Percentiles rank a stretch among this genome's conserved stretches.
These are phyloP conservation scores for Exophiala sideris DNA, from an alignment of 2,329 filamentous ascomycete genomes.

Conservation along the genomic window DNA sequence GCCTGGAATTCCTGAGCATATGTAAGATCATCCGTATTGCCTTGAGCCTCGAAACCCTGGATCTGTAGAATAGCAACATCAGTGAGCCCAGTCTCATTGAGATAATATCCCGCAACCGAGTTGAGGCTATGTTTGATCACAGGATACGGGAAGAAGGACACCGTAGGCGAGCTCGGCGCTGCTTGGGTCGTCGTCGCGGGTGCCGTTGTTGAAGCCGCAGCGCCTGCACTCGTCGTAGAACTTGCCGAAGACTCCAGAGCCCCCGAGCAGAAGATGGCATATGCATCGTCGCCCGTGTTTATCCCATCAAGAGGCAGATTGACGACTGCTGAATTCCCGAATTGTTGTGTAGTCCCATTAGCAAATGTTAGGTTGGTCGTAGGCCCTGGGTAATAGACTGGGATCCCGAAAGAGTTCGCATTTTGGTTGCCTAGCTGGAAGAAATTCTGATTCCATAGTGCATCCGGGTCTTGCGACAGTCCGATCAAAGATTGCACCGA, in stretches of 20 bases:
- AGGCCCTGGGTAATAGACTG: slow-evolving; percentile 29
- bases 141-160: slow-evolving; percentile 38
- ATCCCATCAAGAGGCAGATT: slow-evolving; percentile 11
- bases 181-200: slow-evolving; percentile 3
- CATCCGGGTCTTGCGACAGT: slow-evolving; percentile 32
- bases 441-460: slow-evolving; percentile 35
- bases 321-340: slow-evolving; percentile 30
- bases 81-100: slow-evolving; percentile 38
- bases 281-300: slow-evolving; percentile 31
- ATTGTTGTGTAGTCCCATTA: slow-evolving; percentile 32
- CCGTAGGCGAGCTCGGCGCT: slow-evolving; percentile 9
- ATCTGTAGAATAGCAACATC: slow-evolving; percentile 49
- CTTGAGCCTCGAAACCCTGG: slow-evolving; percentile 35
- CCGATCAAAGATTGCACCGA: slow-evolving; percentile 23
- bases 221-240: slow-evolving; percentile 1
- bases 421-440: slow-evolving; percentile 9
- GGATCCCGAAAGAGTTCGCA: slow-evolving; percentile 8
- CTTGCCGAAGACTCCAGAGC: neutral
- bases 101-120: slow-evolving; percentile 46
- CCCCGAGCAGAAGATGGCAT: slow-evolving; percentile 10
- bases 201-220: neutral
- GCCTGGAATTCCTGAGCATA: slow-evolving; percentile 22
- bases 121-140: slow-evolving; percentile 35
- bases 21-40: slow-evolving; percentile 1
- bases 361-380: slow-evolving; percentile 32